Evolutionary conservation across 805 yeast species (phyloP).

Genomic region (Wickerhamiella domercqiae): DNA sequence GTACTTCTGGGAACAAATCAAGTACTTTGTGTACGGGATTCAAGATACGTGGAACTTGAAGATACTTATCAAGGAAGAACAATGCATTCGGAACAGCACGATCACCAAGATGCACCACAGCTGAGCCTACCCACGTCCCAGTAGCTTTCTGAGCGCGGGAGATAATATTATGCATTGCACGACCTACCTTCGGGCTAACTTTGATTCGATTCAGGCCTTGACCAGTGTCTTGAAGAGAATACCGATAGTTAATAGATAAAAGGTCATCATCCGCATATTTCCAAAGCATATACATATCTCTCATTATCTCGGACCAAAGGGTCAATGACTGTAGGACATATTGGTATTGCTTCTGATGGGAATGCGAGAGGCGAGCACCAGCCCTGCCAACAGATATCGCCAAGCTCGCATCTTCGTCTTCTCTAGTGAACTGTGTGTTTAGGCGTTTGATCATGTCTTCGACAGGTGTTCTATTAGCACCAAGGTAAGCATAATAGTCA

Average conservation of each 20-base stretch:
- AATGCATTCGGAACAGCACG: constrained; percentile 73
- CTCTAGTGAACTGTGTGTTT: constrained; percentile 30
- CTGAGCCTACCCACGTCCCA: constrained; percentile 63
- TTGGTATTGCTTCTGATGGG: constrained; percentile 55
- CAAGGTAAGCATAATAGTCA: constrained; percentile 58
- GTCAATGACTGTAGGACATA: constrained; percentile 63
- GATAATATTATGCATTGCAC: constrained; percentile 56
- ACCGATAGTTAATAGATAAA: constrained; percentile 33
- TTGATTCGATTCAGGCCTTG: constrained; percentile 70
- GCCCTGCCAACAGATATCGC: constrained; percentile 51
- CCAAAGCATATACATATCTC: constrained; percentile 68
- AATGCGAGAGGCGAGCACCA: constrained; percentile 62
- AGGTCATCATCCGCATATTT: constrained; percentile 60
- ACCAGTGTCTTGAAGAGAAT: constrained; percentile 55
- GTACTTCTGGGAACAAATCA: constrained; percentile 37
- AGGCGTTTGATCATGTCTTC: constrained; percentile 42
- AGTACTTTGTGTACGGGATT: constrained; percentile 55
- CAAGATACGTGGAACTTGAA: constrained; percentile 63
- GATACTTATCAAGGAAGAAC: constrained; percentile 63
- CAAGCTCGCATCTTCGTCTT: constrained; percentile 26
- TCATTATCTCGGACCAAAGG: constrained; percentile 62
- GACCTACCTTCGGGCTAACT: constrained; percentile 51
- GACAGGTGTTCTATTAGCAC: constrained; percentile 55
- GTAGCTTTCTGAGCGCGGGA: constrained; percentile 48
- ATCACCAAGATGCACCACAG: constrained; percentile 69